A percentile compares a stretch with the other conserved stretches of the same genome.
Conservation (phyloP, 768 basidiomycete genomes). For the Dioszegia aurantiaca region DNA sequence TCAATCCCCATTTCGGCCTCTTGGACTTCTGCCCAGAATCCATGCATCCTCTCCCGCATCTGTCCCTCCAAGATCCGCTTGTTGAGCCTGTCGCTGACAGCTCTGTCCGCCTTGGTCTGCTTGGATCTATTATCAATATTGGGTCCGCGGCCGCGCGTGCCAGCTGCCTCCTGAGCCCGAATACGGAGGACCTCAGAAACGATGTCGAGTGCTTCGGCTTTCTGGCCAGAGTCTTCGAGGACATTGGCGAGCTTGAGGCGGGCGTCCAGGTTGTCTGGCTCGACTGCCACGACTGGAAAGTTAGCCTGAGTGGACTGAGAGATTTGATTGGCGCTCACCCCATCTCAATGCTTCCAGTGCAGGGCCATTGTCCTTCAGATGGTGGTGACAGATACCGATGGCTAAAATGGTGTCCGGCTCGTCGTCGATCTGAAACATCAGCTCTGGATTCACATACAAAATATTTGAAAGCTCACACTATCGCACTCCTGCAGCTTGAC, state of each 20-base stretch:
- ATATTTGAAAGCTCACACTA: conserved; percentile 58
- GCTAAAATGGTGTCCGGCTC: conserved; percentile 53
- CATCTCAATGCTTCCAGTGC: conserved; percentile 81
- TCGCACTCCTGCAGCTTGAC: conserved; percentile 72
- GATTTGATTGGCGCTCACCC: conserved; percentile 56
- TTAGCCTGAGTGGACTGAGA: conserved; percentile 9
- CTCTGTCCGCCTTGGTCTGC: conserved; percentile 27
- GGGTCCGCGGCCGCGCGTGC: conserved; percentile 2
- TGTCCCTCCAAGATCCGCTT: conserved; percentile 38
- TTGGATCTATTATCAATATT: conserved; percentile 5
- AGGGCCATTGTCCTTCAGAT: conserved; percentile 69
- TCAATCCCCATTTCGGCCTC: conserved; percentile 55
- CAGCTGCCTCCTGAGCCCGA: conserved; percentile 13
- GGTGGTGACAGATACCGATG: conserved; percentile 76
- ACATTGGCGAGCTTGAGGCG: conserved; percentile 88
- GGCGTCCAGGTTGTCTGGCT: conserved; percentile 73
- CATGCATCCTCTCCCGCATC: conserved; percentile 56
- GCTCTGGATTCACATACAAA: not conserved
- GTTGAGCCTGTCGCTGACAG: conserved; percentile 24
- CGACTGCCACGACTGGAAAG: conserved; percentile 64
- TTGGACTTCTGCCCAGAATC: conserved; percentile 59
- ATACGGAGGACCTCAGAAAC: conserved; percentile 60
- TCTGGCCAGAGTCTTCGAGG: conserved; percentile 77
- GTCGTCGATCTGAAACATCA: conserved; percentile 60
- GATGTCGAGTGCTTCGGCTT: conserved; percentile 74